phyloP scores from a whole-genome alignment of 106 monocot species.

The Apostasia shenzhenica region DNA sequence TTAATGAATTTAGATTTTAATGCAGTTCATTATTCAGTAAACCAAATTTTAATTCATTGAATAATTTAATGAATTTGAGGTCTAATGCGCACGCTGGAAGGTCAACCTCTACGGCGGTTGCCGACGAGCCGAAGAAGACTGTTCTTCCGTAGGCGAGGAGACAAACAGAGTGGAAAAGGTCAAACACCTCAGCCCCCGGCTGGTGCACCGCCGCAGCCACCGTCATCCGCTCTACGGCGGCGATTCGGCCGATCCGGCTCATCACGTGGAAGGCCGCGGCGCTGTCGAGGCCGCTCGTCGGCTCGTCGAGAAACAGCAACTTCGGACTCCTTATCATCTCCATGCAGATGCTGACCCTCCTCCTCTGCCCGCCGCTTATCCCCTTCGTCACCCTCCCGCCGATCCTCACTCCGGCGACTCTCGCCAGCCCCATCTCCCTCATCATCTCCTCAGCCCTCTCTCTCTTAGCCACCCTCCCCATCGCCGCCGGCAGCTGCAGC shows the following conservation, averaged over 20 bases:
- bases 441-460: conserved; percentile 9
- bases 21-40: no score
- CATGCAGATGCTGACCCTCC: conserved; percentile 36
- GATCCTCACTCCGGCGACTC: conserved; percentile 1
- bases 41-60: no score
- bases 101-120: not conserved
- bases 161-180: conserved; percentile 4
- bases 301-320: conserved; percentile 37
- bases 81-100: no score
- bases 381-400: conserved; percentile 3
- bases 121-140: conserved; percentile 12
- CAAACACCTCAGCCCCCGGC: conserved; percentile 13
- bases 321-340: conserved; percentile 31
- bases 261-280: conserved; percentile 31
- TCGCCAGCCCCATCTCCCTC: conserved; percentile 18
- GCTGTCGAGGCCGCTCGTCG: conserved; percentile 40
- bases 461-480: conserved; percentile 2
- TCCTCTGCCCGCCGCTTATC: conserved; percentile 38
- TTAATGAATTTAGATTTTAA: no score
- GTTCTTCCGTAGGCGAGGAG: conserved; percentile 15
- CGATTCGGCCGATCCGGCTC: conserved; percentile 9
- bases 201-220: conserved; percentile 16
- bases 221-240: conserved; percentile 10
- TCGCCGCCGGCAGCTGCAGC: conserved; percentile 10
- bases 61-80: no score